A percentile compares a stretch with the other conserved stretches of the same genome.
These are phyloP conservation scores for Penicillium daleae DNA, from an alignment of 495 filamentous ascomycete genomes.

Conservation along the genomic window DNA sequence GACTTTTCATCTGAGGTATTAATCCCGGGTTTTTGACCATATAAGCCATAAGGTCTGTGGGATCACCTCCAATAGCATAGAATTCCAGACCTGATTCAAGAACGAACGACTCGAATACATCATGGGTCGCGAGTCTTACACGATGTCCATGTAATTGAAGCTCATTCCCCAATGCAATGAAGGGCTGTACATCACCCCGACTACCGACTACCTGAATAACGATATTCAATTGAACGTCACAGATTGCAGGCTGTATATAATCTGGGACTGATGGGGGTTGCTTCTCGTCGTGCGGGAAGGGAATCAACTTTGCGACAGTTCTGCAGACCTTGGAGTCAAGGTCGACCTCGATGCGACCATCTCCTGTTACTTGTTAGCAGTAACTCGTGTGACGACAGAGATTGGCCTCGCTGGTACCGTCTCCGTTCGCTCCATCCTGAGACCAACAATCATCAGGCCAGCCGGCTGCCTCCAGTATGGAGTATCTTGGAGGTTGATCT, in stretches of 20 bases:
- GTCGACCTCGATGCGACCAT: constrained; percentile 35
- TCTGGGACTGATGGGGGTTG: neutral
- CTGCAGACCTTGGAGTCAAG: constrained; percentile 29
- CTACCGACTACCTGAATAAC: constrained; percentile 60
- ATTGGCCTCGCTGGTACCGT: neutral
- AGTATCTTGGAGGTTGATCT: constrained; percentile 16
- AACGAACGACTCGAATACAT: constrained; percentile 61
- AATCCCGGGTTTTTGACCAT: constrained; percentile 61
- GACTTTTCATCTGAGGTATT: constrained; percentile 50
- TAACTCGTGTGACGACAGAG: neutral
- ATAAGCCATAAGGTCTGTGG: constrained; percentile 64
- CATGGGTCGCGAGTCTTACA: constrained; percentile 67
- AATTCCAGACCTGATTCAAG: constrained; percentile 60
- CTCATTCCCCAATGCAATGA: constrained; percentile 56
- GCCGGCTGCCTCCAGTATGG: constrained; percentile 11
- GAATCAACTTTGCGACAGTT: constrained; percentile 25
- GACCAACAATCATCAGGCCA: constrained; percentile 2
- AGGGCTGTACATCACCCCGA: constrained; percentile 58
- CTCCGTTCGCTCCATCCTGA: constrained; percentile 5
- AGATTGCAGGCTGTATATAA: neutral
- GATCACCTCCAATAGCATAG: constrained; percentile 67
- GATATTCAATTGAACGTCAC: constrained; percentile 44
- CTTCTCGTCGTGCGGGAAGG: constrained; percentile 12
- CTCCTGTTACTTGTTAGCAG: constrained; percentile 11
- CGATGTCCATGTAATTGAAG: constrained; percentile 52